phyloP scores from a whole-genome alignment of 352 stramenopile genomes.

The Phytophthora parvispora region DNA sequence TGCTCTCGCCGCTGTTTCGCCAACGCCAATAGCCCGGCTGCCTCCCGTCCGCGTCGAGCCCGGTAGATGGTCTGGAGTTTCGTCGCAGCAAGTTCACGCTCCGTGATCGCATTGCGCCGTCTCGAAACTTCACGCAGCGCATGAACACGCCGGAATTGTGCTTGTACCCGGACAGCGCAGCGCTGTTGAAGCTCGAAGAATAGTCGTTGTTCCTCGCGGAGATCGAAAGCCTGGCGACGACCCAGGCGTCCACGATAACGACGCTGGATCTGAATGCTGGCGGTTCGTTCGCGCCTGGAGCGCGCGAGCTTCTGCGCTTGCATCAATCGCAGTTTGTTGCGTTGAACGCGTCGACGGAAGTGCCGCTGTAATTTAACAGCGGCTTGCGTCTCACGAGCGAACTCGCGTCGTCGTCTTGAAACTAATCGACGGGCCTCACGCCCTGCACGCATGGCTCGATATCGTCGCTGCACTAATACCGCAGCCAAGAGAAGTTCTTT shows the following conservation, averaged over 20 bases:
- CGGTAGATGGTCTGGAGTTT: conserved; percentile 74
- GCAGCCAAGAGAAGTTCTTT: conserved; percentile 57
- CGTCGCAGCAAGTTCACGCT: conserved; percentile 58
- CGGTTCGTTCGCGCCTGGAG: conserved; percentile 42
- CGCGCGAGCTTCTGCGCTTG: conserved; percentile 37
- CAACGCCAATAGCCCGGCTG: conserved; percentile 52
- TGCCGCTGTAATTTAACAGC: conserved; percentile 64
- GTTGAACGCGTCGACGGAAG: conserved; percentile 51
- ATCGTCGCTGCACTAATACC: conserved; percentile 66
- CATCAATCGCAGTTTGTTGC: conserved; percentile 46
- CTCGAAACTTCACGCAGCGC: conserved; percentile 42
- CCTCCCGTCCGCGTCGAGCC: conserved; percentile 51
- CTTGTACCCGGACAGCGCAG: conserved; percentile 60
- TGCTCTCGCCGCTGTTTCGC: conserved; percentile 46
- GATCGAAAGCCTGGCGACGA: conserved; percentile 49
- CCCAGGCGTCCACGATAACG: conserved; percentile 63
- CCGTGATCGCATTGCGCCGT: conserved; percentile 28
- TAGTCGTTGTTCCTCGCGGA: conserved; percentile 39
- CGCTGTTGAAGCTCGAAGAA: conserved; percentile 46
- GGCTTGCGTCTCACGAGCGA: conserved; percentile 47
- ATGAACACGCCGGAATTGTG: conserved; percentile 53
- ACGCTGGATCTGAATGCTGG: conserved; percentile 65
- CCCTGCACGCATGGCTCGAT: conserved; percentile 57
- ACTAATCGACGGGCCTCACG: conserved; percentile 54
- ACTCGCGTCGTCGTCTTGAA: conserved; percentile 38